Base-by-base conservation (phyloP, 1,284 basidiomycete genomes). In the Waitea zeae region DNA sequence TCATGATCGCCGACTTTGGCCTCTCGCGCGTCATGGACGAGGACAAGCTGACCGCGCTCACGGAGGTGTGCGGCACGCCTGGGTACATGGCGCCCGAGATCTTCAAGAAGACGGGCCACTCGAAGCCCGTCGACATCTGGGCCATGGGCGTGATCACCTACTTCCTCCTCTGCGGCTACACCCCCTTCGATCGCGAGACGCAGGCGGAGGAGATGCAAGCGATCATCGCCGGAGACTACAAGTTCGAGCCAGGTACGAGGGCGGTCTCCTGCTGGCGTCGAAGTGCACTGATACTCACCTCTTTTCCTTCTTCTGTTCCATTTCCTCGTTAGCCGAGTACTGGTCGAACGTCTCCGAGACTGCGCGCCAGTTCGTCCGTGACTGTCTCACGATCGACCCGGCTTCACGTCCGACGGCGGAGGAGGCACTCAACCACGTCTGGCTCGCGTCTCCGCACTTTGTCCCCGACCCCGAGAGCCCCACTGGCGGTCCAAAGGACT, bases 31-130 rank as follows among this genome's bases (percentile, higher is more conserved):
- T 95, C 15, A 80, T 98, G 61, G 82, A 95, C 24, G 88, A 92
- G 44, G 79, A 87, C 41, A 88, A 88, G 52, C 70, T 93, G 46
- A 81, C 74, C 35, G 62, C 83, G 43, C 62, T 97, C 39, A 96
- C 90, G 2, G 95, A 96, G 49, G 87, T 96, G 17, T 98, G 93
- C 47, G 93, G 93, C 6, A 89, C 86, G 1, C 83, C 83, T 7
- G 84, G 79, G 67, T 97, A 98, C 57, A 97, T 97, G 93, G 90
- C 93, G 0, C 92, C 93, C 0, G 93, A 96, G 56, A 96, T 98
- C 46, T 98, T 98, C 67, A 81, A 81, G 53, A 93, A 93, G 58
- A 72, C 81, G 35, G 93, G 93, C 1, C 92, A 98, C 48, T 78
- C 86, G 29, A 95, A 89, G 57, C 90, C 93, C 1, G 93, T 97